Evolutionary conservation across 768 basidiomycete genomes (phyloP).

Genomic region (Suillus plorans): DNA sequence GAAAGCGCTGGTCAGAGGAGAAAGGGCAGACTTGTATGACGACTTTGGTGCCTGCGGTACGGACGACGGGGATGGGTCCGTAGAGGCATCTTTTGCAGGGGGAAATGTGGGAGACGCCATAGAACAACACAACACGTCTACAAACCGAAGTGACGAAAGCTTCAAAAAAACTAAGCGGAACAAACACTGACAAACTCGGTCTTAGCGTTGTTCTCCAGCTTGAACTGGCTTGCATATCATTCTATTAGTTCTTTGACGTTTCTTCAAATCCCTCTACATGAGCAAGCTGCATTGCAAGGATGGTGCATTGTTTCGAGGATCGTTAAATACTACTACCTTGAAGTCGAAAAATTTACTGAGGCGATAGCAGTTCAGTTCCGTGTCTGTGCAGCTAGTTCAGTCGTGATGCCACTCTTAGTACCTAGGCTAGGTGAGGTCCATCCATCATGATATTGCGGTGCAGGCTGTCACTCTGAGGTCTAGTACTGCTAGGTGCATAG

Average conservation of each 20-base stretch:
- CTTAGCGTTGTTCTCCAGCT: neutral
- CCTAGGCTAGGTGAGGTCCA: neutral
- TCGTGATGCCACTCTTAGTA: neutral
- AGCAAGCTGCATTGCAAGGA: neutral
- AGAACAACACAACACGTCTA: constrained; percentile 23
- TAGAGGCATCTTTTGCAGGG: constrained; percentile 42
- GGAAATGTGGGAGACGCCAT: constrained; percentile 46
- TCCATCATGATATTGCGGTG: neutral
- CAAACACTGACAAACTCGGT: constrained; percentile 18
- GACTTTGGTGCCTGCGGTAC: constrained; percentile 38
- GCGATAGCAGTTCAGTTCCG: neutral
- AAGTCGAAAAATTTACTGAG: neutral
- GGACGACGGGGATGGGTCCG: constrained; percentile 37
- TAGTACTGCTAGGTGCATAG: neutral
- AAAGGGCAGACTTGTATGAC: constrained; percentile 30
- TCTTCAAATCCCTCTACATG: too few species aligned
- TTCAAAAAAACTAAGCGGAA: constrained; percentile 37
- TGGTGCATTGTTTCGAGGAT: neutral
- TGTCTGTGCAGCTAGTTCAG: neutral
- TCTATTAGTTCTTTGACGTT: neutral
- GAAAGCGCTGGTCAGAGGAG: constrained; percentile 68
- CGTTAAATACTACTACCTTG: neutral
- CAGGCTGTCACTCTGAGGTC: neutral
- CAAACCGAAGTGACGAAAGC: constrained; percentile 25
- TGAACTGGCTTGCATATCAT: neutral